Base-by-base conservation (phyloP, 306 rosid species). In the Ammopiptanthus mongolicus region DNA sequence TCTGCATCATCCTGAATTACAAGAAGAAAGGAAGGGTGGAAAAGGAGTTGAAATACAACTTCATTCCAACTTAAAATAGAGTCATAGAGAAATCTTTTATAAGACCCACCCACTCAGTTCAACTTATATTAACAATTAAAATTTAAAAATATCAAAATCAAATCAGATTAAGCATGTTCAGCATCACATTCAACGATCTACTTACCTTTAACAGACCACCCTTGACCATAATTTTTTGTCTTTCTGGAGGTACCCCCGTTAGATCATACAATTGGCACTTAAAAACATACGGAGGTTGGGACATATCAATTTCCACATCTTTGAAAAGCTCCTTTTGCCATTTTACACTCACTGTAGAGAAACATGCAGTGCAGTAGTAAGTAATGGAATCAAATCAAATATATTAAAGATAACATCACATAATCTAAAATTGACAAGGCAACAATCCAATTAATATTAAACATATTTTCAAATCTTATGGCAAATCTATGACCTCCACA, bases 221-320 rank as follows among this genome's bases (percentile, higher is more conserved):
- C 87, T 96, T 96, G 42, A 96, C 97, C 99, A 96, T 96, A 76
- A 96, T 92, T 47, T 96, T 96, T 82, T 92, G 99, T 77, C 99
- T 96, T 76, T 92, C 98, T 31, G 98, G 97, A 83, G 98, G 96
- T 3, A 96, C 99, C 56, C 98, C 99, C 0, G 99, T 96, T 77
- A 96, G 86, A 87, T 90, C 98, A 68, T 46, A 96, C 83, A 96
- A 80, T 76, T 96, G 99, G 85, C 97, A 88, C 86, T 96, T 96
- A 81, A 96, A 96, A 69, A 96, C 97, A 80, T 82, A 84, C 22
- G 99, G 91, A 36, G 98, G 83, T 86, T 91, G 97, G 57, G 84
- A 84, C 50, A 98, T 90, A 82, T 96, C 97, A 64, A 96, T 82
- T 83, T 96, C 98, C 67, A 96, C 97, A 68, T 73, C 91, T 78